phyloP scores from a whole-genome alignment of 495 filamentous ascomycete species.

The Poronia punctata region DNA sequence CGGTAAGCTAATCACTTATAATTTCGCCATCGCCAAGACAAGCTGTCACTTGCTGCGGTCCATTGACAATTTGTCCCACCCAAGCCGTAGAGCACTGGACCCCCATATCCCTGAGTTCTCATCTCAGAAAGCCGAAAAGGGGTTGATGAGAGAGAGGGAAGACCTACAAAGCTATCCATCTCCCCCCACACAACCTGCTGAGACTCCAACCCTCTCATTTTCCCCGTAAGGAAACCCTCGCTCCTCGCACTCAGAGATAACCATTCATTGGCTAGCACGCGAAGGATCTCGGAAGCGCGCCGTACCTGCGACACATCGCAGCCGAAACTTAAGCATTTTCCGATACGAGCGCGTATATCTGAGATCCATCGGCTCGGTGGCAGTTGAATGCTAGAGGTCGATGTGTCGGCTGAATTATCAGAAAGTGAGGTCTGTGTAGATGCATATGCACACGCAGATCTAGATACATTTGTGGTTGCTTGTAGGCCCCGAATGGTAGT shows the following conservation, averaged over 20 bases:
- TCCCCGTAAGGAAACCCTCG: constrained; percentile 72
- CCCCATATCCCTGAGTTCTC: no score
- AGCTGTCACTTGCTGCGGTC: no score
- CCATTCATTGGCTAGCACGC: constrained; percentile 66
- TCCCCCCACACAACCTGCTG: constrained; percentile 84
- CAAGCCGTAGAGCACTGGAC: no score
- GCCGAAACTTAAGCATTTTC: constrained; percentile 79
- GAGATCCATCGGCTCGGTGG: constrained; percentile 63
- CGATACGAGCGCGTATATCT: constrained; percentile 64
- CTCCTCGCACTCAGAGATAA: constrained; percentile 65
- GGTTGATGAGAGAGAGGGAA: constrained; percentile 10
- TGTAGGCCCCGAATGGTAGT: no score
- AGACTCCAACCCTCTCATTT: constrained; percentile 57
- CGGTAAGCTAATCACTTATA: no score
- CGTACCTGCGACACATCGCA: constrained; percentile 51
- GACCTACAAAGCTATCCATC: constrained; percentile 58
- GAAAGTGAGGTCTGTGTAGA: no score
- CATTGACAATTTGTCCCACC: no score
- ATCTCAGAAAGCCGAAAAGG: constrained; percentile 51
- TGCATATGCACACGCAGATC: no score
- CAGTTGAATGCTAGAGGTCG: no score
- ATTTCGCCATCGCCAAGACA: no score
- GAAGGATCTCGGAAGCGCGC: constrained; percentile 55
- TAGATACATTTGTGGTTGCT: no score
- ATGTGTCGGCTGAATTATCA: constrained; percentile 7